These are phyloP conservation scores for Sungouiozyma intestinalis DNA, from an alignment of 805 yeast species.

Conservation along the genomic window DNA sequence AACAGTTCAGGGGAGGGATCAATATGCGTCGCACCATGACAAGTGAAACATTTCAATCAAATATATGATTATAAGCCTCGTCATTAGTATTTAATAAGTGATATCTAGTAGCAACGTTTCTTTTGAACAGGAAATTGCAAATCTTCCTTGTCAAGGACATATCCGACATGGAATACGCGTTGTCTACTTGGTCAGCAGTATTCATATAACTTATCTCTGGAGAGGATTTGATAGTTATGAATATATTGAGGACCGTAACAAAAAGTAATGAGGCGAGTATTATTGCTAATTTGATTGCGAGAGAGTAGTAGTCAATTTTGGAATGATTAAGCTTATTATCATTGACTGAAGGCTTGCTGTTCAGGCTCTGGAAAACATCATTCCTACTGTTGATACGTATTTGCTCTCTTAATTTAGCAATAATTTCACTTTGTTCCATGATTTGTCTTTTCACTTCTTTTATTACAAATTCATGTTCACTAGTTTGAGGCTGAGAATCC, in stretches of 20 bases:
- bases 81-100: background rate
- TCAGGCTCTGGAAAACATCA: background rate
- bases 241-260: background rate
- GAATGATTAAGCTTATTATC: background rate
- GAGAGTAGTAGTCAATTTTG: background rate
- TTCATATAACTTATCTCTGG: background rate
- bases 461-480: slow-evolving; percentile 19
- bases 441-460: slow-evolving; percentile 22
- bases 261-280: background rate
- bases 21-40: no score
- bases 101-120: background rate
- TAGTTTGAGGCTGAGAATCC: background rate
- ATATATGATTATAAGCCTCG: background rate
- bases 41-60: no score
- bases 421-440: slow-evolving; percentile 20
- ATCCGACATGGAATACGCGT: background rate
- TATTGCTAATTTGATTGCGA: background rate
- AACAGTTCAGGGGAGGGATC: no score
- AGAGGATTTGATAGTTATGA: background rate
- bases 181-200: background rate
- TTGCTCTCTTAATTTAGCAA: slow-evolving; percentile 15
- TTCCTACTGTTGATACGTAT: background rate
- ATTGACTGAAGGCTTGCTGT: background rate
- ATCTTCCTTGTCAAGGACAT: background rate
- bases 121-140: background rate